Percentiles rank a stretch among this genome's conserved stretches.
phyloP scores from a whole-genome alignment of 768 basidiomycete genomes.

The Suillus occidentalis region DNA sequence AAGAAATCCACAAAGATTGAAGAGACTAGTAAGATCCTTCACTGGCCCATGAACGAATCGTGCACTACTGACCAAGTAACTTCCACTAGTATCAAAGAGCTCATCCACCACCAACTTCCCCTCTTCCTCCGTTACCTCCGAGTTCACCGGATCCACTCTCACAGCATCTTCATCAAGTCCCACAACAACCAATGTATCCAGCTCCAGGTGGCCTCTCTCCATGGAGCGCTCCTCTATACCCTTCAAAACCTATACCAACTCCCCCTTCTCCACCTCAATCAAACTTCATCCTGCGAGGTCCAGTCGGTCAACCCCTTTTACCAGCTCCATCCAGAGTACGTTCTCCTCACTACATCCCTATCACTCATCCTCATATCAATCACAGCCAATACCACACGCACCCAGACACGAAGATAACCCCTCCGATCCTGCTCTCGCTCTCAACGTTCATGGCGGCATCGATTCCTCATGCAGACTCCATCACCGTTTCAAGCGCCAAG shows the following conservation, averaged over 20 bases:
- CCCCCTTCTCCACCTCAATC: not conserved
- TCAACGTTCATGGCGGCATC: constrained; percentile 29
- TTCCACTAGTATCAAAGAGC: too few relatives aligned
- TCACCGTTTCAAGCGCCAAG: constrained; percentile 48
- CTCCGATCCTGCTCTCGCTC: constrained; percentile 11
- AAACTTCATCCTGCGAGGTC: not conserved
- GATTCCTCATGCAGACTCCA: constrained; percentile 43
- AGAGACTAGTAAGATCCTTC: not conserved
- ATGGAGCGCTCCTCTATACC: not conserved
- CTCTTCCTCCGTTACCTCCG: constrained; percentile 1
- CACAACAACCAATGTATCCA: not conserved
- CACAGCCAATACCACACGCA: not conserved
- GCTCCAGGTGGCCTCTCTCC: not conserved
- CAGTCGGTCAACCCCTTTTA: not conserved
- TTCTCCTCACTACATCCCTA: too few relatives aligned
- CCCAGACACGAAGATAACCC: not conserved
- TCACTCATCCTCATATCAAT: not conserved
- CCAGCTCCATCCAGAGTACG: not conserved
- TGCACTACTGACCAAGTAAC: too few relatives aligned
- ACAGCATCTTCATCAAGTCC: too few relatives aligned
- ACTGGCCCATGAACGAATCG: too few relatives aligned
- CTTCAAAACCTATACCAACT: not conserved
- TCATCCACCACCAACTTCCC: not conserved
- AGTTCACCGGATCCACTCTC: not conserved
- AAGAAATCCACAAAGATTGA: not conserved